Percentiles rank a stretch among this genome's conserved stretches.
phyloP scores from a whole-genome alignment of 768 basidiomycete species.

The Pleurotus platypus region DNA sequence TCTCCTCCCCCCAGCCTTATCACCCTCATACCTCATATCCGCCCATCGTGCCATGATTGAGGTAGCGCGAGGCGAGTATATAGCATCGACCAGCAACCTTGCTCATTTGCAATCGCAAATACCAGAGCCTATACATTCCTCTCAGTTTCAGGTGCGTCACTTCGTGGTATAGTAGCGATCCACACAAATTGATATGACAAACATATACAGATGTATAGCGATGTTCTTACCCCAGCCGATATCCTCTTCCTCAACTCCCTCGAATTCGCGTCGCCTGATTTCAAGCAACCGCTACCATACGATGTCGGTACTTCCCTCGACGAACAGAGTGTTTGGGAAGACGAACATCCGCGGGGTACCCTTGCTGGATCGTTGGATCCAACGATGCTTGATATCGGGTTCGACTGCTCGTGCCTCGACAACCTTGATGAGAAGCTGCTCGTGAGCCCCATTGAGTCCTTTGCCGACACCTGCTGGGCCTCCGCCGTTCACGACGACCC shows the following conservation, averaged over 20 bases:
- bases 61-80: background rate
- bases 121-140: background rate
- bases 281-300: background rate
- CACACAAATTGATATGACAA: no score
- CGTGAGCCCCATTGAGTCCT: slow-evolving; percentile 33
- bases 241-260: slow-evolving; percentile 2
- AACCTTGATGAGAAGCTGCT: slow-evolving; percentile 40
- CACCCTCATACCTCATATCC: background rate
- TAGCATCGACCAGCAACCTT: background rate
- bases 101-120: background rate
- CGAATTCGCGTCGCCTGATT: background rate
- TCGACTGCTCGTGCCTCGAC: slow-evolving; percentile 37
- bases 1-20: slow-evolving; percentile 1
- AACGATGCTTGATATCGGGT: slow-evolving; percentile 23
- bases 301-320: slow-evolving; percentile 3
- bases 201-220: no score
- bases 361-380: slow-evolving; percentile 1
- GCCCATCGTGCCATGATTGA: slow-evolving; percentile 3
- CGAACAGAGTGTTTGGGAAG: slow-evolving; percentile 6
- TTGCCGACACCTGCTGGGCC: slow-evolving; percentile 39
- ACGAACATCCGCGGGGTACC: background rate
- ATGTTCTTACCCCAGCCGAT: background rate
- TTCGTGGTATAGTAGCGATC: no score
- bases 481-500: slow-evolving; percentile 31
- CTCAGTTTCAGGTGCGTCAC: background rate